phyloP scores from a whole-genome alignment of 2,329 filamentous ascomycete genomes.

The Penicillium nordicum region DNA sequence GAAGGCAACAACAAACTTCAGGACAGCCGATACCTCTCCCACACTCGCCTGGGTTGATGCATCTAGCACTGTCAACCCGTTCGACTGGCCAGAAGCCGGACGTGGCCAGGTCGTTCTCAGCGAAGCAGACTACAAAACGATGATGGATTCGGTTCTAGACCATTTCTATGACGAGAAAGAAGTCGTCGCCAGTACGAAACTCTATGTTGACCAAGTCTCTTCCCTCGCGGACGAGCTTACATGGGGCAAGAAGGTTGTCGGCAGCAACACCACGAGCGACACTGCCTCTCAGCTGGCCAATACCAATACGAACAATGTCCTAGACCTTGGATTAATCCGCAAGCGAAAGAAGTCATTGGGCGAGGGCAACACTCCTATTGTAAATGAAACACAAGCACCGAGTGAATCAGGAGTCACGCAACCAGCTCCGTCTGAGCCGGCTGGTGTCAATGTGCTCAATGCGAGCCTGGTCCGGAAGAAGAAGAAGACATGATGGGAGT shows the following conservation, averaged over 20 bases:
- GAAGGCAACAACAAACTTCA: not conserved
- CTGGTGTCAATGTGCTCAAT: slow-evolving; percentile 39
- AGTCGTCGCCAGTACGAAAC: slow-evolving; percentile 38
- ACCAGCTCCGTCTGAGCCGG: slow-evolving; percentile 10
- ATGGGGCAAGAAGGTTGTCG: slow-evolving; percentile 37
- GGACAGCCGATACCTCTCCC: not conserved
- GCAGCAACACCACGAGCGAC: slow-evolving; percentile 20
- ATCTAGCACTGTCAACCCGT: slow-evolving; percentile 23
- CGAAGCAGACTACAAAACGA: slow-evolving; percentile 40
- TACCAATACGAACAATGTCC: slow-evolving; percentile 22
- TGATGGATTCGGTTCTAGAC: slow-evolving; percentile 40
- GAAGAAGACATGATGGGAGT: slow-evolving; percentile 35
- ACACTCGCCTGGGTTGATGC: not conserved
- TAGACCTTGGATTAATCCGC: slow-evolving; percentile 33
- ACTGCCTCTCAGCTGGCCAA: slow-evolving; percentile 6
- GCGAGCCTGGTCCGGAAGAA: slow-evolving; percentile 40
- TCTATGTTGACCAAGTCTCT: slow-evolving; percentile 43
- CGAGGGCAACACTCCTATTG: slow-evolving; percentile 11
- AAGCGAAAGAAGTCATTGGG: slow-evolving; percentile 38
- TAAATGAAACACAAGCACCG: slow-evolving; percentile 4
- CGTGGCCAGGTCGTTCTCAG: slow-evolving; percentile 37
- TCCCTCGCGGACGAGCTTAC: slow-evolving; percentile 35
- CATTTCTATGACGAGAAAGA: slow-evolving; percentile 44
- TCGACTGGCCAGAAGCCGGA: slow-evolving; percentile 35
- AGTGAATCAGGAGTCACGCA: not conserved